Evolutionary conservation across 768 basidiomycete genomes (phyloP), one percentile per base, ranked within the genome.

Genomic region (Galerina sulciceps): DNA sequence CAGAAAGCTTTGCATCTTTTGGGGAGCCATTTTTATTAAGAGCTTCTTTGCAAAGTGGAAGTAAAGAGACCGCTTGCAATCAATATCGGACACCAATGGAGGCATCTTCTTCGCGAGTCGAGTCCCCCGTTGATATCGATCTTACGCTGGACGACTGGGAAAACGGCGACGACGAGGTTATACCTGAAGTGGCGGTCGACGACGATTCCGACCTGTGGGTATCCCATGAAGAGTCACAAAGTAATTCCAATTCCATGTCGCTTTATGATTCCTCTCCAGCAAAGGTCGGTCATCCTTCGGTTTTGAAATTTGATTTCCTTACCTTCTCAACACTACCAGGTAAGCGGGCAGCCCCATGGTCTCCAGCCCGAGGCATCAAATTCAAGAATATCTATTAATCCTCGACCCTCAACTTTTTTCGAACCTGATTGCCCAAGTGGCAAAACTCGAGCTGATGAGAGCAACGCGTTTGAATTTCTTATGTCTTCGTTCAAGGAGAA

Each of bases 401-500:
- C 13, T 31, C 10, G 11, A 37, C 6, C 10, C 35, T n/a, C 10
- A 35, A 23, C 15, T 13, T 6, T 14, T 26, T 48, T 31, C 40
- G n/a, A 38, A 20, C 17, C 41, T 14, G 45, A 35, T 59, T 62
- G 62, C 49, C 60, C 64, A 20, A 57, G n/a, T 14, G 49, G 66
- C 5, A 67, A 72, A 42, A 49, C 45, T 6, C 69, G 59, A 18
- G 14, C 61, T 2, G 49, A 35, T 18, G 38, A 54, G 15, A 69
- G 65, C 14, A 76, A 84, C 58, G 80, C 79, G 0, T 98, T 96
- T 72, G 88, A 89, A 0, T 79, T 91, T n/a, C 80, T 99, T 38
- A 97, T 99, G 95, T 82, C 87, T n/a, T 89, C 90, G 1, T 79
- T 86, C 63, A 89, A 88, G 62, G 93, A 96, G 68, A 85, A 84